These are phyloP conservation scores for Paraphaeosphaeria sporulosa DNA, from an alignment of 2,329 filamentous ascomycete species.

Conservation along the genomic window DNA sequence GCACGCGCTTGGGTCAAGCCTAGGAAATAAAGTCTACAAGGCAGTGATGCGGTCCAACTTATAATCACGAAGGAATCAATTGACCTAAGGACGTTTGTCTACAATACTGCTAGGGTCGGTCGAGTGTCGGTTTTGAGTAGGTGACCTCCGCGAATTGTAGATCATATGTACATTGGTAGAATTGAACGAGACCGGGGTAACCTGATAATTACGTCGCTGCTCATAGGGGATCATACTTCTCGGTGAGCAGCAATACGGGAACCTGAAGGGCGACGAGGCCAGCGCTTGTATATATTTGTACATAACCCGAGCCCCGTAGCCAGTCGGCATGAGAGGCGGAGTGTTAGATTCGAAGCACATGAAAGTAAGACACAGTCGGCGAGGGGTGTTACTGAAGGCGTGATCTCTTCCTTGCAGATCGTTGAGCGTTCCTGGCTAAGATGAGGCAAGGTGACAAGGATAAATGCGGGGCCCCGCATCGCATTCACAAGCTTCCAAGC, in stretches of 20 bases:
- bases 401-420: not conserved
- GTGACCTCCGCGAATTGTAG: not conserved
- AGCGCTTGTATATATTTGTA: not conserved
- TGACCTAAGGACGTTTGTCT: not conserved
- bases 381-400: not conserved
- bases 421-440: not conserved
- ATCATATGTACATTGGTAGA: not conserved
- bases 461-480: slow-evolving; percentile 9
- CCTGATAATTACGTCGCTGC: not conserved
- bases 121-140: not conserved
- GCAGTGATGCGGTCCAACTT: not conserved
- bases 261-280: not conserved
- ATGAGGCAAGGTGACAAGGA: not conserved
- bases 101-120: not conserved
- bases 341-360: not conserved
- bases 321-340: not conserved
- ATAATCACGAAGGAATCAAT: not conserved
- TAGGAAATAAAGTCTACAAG: not conserved
- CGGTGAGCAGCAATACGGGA: too few relatives aligned
- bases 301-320: not conserved
- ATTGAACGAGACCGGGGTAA: not conserved
- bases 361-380: not conserved
- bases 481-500: slow-evolving; percentile 10
- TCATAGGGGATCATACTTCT: not conserved
- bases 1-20: too few relatives aligned